Percentiles rank a stretch among this genome's conserved stretches.
Evolutionary conservation across 805 yeast species (phyloP).

Genomic region (Ogataea ganodermae): DNA sequence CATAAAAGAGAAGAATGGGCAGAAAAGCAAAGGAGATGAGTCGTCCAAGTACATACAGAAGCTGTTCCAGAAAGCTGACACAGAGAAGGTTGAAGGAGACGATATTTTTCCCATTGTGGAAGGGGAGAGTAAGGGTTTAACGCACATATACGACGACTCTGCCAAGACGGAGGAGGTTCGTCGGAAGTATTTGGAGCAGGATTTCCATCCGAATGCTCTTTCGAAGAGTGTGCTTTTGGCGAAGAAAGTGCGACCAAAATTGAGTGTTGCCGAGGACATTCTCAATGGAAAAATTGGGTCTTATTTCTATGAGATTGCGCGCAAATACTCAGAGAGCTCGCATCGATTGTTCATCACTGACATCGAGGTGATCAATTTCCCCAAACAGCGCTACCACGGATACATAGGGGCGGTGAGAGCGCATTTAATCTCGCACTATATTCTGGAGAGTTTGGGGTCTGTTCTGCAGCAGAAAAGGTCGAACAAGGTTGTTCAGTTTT

Average conservation of each 20-base stretch:
- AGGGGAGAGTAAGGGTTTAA: constrained; percentile 2
- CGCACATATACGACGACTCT: constrained; percentile 21
- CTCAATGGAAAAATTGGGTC: constrained; percentile 47
- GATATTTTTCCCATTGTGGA: constrained; percentile 12
- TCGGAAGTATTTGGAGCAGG: constrained; percentile 18
- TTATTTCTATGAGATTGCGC: constrained; percentile 52
- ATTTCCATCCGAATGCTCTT: constrained; percentile 20
- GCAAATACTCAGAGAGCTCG: constrained; percentile 40
- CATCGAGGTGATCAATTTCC: constrained; percentile 47
- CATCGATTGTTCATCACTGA: constrained; percentile 45
- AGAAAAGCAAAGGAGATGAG: constrained; percentile 10
- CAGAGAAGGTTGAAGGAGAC: constrained; percentile 9
- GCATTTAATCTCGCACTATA: constrained; percentile 45
- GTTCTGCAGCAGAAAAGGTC: constrained; percentile 34
- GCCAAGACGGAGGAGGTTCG: constrained; percentile 15
- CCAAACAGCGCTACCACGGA: constrained; percentile 56
- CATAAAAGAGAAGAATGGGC: constrained; percentile 26
- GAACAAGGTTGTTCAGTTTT: constrained; percentile 55
- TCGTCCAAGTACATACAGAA: constrained; percentile 23
- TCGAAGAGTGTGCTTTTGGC: constrained; percentile 12
- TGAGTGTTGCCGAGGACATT: constrained; percentile 21
- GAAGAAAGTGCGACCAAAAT: constrained; percentile 10
- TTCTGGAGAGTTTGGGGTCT: constrained; percentile 37
- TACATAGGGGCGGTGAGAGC: constrained; percentile 64
- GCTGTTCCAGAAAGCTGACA: constrained; percentile 21